Percentiles rank a stretch among this genome's conserved stretches.
phyloP scores from a whole-genome alignment of 768 basidiomycete species.

The Hysterangium stoloniferum region DNA sequence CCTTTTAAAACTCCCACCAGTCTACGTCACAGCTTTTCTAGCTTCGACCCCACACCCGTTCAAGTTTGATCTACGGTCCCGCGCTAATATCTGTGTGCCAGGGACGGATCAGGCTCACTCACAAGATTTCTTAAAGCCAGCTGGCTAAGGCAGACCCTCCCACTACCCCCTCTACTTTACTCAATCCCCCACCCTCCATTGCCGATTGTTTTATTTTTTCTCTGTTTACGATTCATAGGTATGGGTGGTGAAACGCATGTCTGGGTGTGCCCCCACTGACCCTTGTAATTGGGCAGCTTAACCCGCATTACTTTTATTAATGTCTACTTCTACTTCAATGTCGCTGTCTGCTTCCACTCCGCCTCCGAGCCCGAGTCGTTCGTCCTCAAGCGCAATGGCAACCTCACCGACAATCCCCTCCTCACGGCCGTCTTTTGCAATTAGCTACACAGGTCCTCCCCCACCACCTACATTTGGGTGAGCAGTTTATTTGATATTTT shows the following conservation, averaged over 20 bases:
- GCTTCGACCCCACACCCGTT: background rate
- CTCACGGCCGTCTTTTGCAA: slow-evolving; percentile 3
- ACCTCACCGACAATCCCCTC: background rate
- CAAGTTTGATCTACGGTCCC: too few relatives aligned
- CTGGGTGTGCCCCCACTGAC: background rate
- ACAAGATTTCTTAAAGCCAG: background rate
- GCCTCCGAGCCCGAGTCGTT: background rate
- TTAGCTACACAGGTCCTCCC: slow-evolving; percentile 6
- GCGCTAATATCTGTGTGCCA: too few relatives aligned
- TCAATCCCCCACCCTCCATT: background rate
- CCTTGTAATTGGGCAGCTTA: background rate
- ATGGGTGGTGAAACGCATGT: background rate
- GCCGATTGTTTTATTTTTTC: background rate
- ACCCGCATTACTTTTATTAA: background rate
- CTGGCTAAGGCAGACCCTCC: background rate
- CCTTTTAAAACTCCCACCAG: background rate
- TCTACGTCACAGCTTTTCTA: background rate
- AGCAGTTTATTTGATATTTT: background rate
- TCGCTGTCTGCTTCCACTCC: background rate
- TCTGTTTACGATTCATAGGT: background rate
- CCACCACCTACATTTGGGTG: slow-evolving; percentile 1
- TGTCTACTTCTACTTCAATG: slow-evolving; percentile 4
- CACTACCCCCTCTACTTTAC: background rate
- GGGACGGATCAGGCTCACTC: too few relatives aligned
- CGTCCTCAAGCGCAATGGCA: background rate